phyloP scores from a whole-genome alignment of 2,329 filamentous ascomycete species.

The Sporothrix pallida region DNA sequence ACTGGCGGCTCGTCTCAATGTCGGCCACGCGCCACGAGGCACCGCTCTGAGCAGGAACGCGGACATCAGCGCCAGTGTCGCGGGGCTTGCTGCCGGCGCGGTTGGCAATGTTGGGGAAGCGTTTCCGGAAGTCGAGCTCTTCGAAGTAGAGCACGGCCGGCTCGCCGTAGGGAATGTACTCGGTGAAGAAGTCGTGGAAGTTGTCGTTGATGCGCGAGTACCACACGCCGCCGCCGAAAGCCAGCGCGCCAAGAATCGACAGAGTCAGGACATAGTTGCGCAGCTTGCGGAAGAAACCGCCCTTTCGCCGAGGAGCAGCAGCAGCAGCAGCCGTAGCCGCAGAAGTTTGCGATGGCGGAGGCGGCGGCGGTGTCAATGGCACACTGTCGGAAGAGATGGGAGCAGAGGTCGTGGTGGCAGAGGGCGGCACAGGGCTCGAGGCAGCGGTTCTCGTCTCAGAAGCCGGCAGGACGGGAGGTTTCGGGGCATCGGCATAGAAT shows the following conservation, averaged over 20 bases:
- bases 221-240: conserved; percentile 87
- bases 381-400: conserved; percentile 49
- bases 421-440: conserved; percentile 49
- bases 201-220: conserved; percentile 94
- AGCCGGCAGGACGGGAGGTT: conserved; percentile 59
- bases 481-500: conserved; percentile 59
- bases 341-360: conserved; percentile 48
- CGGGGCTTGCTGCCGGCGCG: conserved; percentile 51
- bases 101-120: conserved; percentile 65
- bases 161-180: conserved; percentile 93
- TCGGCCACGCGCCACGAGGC: conserved; percentile 79
- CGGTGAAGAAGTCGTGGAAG: conserved; percentile 98
- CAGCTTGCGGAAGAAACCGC: conserved; percentile 73
- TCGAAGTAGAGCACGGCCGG: conserved; percentile 94
- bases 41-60: conserved; percentile 83
- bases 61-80: conserved; percentile 73
- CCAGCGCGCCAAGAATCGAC: conserved; percentile 74
- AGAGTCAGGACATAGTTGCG: conserved; percentile 79
- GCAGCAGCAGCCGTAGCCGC: conserved; percentile 40
- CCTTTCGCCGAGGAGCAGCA: conserved; percentile 55
- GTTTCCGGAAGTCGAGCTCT: conserved; percentile 88
- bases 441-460: conserved; percentile 59
- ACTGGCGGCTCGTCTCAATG: conserved; percentile 63
- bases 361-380: conserved; percentile 47
- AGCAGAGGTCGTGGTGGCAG: conserved; percentile 48